Conservation (phyloP, 768 basidiomycete genomes). For the Suillus variegatus region DNA sequence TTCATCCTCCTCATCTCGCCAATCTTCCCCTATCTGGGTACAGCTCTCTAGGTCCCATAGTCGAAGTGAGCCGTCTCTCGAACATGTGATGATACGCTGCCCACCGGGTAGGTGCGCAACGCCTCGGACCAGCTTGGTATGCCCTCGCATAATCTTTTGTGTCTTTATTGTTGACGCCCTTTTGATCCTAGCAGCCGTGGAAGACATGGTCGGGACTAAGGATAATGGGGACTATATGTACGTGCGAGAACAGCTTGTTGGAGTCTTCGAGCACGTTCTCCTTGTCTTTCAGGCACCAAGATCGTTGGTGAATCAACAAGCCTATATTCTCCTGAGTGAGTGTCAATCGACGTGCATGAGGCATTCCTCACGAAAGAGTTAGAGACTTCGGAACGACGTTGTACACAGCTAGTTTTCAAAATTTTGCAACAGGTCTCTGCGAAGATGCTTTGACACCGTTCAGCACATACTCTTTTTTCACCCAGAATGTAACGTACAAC, state of each 20-base stretch:
- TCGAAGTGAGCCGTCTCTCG: constrained; percentile 13
- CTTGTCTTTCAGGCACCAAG: background rate
- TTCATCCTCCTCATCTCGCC: constrained; percentile 10
- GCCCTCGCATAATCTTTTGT: background rate
- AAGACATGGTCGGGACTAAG: background rate
- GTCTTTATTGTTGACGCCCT: background rate
- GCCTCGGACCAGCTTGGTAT: background rate
- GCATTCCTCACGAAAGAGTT: background rate
- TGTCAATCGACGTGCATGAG: background rate
- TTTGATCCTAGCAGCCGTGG: background rate
- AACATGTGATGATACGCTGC: constrained; percentile 11
- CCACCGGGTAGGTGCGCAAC: background rate
- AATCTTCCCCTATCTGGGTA: constrained; percentile 19
- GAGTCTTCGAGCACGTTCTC: background rate
- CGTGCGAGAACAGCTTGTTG: background rate
- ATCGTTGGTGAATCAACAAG: background rate
- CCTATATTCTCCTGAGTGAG: background rate
- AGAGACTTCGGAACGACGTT: background rate
- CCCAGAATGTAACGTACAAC: background rate
- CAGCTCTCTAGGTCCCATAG: constrained; percentile 24
- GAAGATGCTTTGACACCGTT: background rate
- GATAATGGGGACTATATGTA: background rate
- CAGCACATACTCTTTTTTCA: background rate
- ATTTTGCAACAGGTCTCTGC: background rate
- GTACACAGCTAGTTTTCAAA: background rate